Conservation (phyloP, 1,139 yeast genomes). For the Geotrichum europaeum region DNA sequence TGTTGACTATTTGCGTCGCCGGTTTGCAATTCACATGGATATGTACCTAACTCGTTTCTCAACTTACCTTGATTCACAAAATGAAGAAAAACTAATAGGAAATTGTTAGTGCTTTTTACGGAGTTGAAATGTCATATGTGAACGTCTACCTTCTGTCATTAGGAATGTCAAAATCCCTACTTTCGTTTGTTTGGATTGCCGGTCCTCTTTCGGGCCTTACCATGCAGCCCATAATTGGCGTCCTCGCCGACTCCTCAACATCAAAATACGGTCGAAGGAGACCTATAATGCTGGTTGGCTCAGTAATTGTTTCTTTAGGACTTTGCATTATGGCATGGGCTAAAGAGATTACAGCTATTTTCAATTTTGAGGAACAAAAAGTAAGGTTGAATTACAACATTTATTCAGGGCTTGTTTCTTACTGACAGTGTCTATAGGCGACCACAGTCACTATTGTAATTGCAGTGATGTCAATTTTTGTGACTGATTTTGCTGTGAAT, state of each 20-base stretch:
- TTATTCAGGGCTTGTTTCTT: conserved; percentile 3
- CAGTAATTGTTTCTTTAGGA: conserved; percentile 42
- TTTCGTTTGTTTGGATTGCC: conserved; percentile 57
- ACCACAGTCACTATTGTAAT: conserved; percentile 35
- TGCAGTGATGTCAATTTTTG: conserved; percentile 47
- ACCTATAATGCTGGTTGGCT: conserved; percentile 51
- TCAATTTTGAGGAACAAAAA: conserved; percentile 11
- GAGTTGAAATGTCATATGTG: conserved; percentile 39
- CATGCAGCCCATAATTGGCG: conserved; percentile 56
- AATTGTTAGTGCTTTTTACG: conserved; percentile 21
- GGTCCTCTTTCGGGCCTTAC: conserved; percentile 57
- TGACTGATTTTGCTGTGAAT: conserved; percentile 51
- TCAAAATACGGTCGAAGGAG: conserved; percentile 46
- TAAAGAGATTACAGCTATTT: conserved; percentile 31
- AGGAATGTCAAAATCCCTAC: conserved; percentile 47
- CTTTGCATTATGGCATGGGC: conserved; percentile 46
- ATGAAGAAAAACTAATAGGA: background rate
- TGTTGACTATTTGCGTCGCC: conserved; percentile 35
- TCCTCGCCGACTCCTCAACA: conserved; percentile 47
- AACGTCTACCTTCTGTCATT: conserved; percentile 41
- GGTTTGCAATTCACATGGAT: conserved; percentile 41
- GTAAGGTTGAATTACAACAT: conserved; percentile 4
- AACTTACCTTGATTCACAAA: background rate
- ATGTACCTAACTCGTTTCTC: conserved; percentile 17
- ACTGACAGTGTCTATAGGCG: conserved; percentile 1